These are phyloP conservation scores for Penicillium cinerascens DNA, from an alignment of 495 filamentous ascomycete species.

Conservation along the genomic window DNA sequence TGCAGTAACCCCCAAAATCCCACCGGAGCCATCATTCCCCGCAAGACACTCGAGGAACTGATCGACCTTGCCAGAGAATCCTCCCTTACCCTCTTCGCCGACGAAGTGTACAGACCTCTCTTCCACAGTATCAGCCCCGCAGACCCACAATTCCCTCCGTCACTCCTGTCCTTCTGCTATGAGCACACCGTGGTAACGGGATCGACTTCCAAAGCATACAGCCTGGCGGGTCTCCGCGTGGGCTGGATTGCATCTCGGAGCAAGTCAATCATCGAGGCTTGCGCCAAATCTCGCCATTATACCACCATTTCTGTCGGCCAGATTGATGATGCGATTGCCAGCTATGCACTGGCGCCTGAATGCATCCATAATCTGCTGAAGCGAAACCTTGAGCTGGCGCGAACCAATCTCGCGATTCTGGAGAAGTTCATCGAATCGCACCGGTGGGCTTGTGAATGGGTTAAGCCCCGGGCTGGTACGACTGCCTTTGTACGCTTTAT, in stretches of 20 bases:
- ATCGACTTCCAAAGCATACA: conserved; percentile 83
- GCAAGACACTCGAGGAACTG: conserved; percentile 55
- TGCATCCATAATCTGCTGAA: conserved; percentile 64
- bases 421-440: conserved; percentile 65
- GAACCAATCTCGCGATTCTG: conserved; percentile 64
- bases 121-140: conserved; percentile 69
- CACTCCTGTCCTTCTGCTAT: conserved; percentile 69
- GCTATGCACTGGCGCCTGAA: conserved; percentile 61
- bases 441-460: conserved; percentile 62
- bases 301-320: conserved; percentile 83
- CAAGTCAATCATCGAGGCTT: conserved; percentile 58
- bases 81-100: conserved; percentile 66
- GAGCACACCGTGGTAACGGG: conserved; percentile 68
- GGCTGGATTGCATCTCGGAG: conserved; percentile 79
- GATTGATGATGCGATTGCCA: conserved; percentile 76
- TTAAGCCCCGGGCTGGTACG: conserved; percentile 76
- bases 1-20: conserved; percentile 86
- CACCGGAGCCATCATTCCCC: conserved; percentile 69
- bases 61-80: conserved; percentile 59
- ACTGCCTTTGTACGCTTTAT: conserved; percentile 75
- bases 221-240: conserved; percentile 75
- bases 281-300: conserved; percentile 69
- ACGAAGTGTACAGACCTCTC: conserved; percentile 88
- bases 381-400: conserved; percentile 69
- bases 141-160: conserved; percentile 59